Evolutionary conservation across 2,329 filamentous ascomycete species (phyloP), one percentile per base, ranked within the genome.

Genomic region (Thielaviopsis populi): DNA sequence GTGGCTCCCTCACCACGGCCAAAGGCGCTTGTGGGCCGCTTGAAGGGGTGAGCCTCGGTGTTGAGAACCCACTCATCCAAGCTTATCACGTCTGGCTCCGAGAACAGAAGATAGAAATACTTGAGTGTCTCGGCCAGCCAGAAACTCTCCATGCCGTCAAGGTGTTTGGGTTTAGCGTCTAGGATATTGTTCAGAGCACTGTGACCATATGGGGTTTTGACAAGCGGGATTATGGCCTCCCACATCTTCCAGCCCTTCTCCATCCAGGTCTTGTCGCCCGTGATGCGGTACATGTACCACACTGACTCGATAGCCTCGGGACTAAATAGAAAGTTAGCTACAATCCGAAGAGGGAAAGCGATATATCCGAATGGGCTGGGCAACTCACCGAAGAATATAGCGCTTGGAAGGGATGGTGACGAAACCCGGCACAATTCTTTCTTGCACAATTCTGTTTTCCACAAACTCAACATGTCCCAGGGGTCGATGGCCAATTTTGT

Each of bases 41-140:
- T 76, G 69, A 84, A 80, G 0, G 82, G 81, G 69, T 84, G 82
- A 24, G 82, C 82, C 73, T 84, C 82, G 0, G 82, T 84, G 70
- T 84, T 84, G 66, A 87, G 74, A 58, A 87, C 83, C 79, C 81
- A 87, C 62, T 86, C 83, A 71, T 88, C 85, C 64, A 88, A 74
- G 70, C 80, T 86, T 48, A 87, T 75, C n/a, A 86, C 74, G 61
- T 79, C 77, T 0, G 87, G 85, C 64, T 84, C 74, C 24, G 83
- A 83, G 72, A 88, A 96, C 60, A 95, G 78, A 64, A 96, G 73
- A 72, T 90, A 96, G 68, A 94, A 95, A 71, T 95, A 95, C 77
- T 95, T 96, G 69, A 96, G 77, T 48, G 90, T 96, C 78, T 96
- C 91, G 2, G 88, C 88, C 66, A 90, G 78, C 89, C 91, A 96